Base-by-base conservation (phyloP, 2,329 filamentous ascomycete genomes). In the Penicillium decumbens region DNA sequence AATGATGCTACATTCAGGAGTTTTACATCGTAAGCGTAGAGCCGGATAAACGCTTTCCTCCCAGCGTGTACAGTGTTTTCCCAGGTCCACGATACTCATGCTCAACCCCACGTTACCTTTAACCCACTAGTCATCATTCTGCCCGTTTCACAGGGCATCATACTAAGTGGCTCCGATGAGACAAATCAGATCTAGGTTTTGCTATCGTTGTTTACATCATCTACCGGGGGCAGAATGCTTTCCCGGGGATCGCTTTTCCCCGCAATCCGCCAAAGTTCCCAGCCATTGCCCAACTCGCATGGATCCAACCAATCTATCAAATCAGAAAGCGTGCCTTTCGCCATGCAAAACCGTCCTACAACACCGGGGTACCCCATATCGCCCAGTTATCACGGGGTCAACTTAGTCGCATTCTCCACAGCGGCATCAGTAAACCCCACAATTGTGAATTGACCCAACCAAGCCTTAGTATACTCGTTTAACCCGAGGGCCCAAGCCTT, bases 171-270 rank as follows among this genome's bases (percentile, higher is more conserved):
- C 7, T 4, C 10, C 10, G 2, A 35, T 35, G 15, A 20, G 8
- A 3, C n/a, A 18, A 18, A 20, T 20, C 32, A 27, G 6, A 6
- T 27, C 15, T 20, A 35, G n/a, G 29, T 6, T 13, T 3, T 32
- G 29, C 33, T 12, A 23, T 37, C 8, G 9, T 18, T 20, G 32
- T 3, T 10, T 20, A 8, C 5, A 35, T 7, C 12, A 25, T n/a
- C 12, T 40, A 32, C 3, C 33, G 15, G 8, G 50, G 53, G 53
- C 47, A 51, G 50, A 55, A 51, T 45, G 43, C 39, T 57, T 55
- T 57, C 32, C 55, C 52, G 62, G 44, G 37, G 50, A 65, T 56
- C 39, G 47, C 62, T 64, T 64, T 58, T 55, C 61, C 63, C 55
- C 57, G 56, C 51, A 54, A 57, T 53, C 24, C 27, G 38, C 40